Percentiles rank a stretch among this genome's conserved stretches.
These are phyloP conservation scores for Oryza nivara DNA, from an alignment of 176 grass and related monocot genomes.

Conservation along the genomic window DNA sequence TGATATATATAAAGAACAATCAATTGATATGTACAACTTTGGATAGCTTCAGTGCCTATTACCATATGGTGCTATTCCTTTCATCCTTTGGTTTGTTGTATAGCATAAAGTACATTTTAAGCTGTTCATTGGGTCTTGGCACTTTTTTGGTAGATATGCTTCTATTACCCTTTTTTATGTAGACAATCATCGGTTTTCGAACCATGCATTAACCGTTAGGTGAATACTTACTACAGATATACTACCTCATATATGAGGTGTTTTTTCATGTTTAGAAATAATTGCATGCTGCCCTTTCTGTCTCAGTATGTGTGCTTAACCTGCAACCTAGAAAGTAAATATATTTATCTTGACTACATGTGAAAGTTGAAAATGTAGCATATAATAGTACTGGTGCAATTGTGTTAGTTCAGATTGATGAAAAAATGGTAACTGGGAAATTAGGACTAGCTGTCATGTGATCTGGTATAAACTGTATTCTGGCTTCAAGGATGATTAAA, in stretches of 20 bases:
- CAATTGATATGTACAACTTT: slow-evolving; percentile 1
- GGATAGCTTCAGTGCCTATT: background rate
- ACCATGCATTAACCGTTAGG: background rate
- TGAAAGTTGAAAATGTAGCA: background rate
- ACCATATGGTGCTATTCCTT: background rate
- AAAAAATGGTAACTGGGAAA: background rate
- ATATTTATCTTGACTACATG: background rate
- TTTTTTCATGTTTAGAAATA: background rate
- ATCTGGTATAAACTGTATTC: background rate
- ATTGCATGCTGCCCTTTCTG: background rate
- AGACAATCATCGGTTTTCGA: background rate
- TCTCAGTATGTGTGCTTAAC: background rate
- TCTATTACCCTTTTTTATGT: background rate
- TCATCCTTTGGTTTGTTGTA: background rate
- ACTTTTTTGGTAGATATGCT: background rate
- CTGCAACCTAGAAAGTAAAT: background rate
- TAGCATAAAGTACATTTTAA: slow-evolving; percentile 3
- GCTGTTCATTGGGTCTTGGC: background rate
- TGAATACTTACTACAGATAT: background rate
- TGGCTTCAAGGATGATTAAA: background rate
- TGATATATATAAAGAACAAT: background rate
- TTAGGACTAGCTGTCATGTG: slow-evolving; percentile 9
- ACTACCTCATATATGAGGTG: slow-evolving; percentile 6
- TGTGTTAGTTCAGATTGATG: background rate
- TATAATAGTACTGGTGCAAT: background rate